phyloP scores from a whole-genome alignment of 2,329 filamentous ascomycete genomes.

The Ophiosphaerella narmari region DNA sequence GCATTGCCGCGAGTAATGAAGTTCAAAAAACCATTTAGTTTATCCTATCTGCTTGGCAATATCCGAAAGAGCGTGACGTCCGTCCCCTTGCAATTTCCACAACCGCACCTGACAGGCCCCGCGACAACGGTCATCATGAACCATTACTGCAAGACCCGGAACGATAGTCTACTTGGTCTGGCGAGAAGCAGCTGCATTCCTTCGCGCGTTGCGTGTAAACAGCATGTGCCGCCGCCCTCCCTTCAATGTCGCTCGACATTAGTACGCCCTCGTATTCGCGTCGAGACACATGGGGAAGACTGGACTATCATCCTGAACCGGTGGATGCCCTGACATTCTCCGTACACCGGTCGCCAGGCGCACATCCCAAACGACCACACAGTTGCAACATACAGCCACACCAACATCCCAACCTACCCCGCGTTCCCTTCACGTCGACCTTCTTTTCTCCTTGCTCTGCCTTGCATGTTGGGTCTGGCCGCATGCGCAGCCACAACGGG shows the following conservation, averaged over 20 bases:
- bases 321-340: not conserved
- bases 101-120: slow-evolving; percentile 2
- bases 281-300: not conserved
- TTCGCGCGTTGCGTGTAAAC: not conserved
- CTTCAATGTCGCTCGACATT: not conserved
- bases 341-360: not conserved
- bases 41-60: slow-evolving; percentile 10
- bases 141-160: slow-evolving; percentile 3
- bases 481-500: slow-evolving; percentile 14
- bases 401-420: not conserved
- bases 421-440: not conserved
- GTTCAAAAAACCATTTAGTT: slow-evolving; percentile 3
- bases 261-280: not conserved
- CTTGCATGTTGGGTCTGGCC: slow-evolving; percentile 10
- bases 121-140: slow-evolving; percentile 17
- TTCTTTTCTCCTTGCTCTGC: slow-evolving; percentile 5
- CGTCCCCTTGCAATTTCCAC: slow-evolving; percentile 15
- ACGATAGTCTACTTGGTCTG: not conserved
- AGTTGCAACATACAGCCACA: too few species aligned
- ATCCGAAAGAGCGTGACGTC: not conserved
- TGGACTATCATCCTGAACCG: not conserved
- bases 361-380: too few species aligned
- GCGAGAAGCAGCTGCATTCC: slow-evolving; percentile 1
- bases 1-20: slow-evolving; percentile 16
- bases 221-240: not conserved